Conservation (phyloP, 2,329 filamentous ascomycete species). For the Aurifilum marmelostoma region DNA sequence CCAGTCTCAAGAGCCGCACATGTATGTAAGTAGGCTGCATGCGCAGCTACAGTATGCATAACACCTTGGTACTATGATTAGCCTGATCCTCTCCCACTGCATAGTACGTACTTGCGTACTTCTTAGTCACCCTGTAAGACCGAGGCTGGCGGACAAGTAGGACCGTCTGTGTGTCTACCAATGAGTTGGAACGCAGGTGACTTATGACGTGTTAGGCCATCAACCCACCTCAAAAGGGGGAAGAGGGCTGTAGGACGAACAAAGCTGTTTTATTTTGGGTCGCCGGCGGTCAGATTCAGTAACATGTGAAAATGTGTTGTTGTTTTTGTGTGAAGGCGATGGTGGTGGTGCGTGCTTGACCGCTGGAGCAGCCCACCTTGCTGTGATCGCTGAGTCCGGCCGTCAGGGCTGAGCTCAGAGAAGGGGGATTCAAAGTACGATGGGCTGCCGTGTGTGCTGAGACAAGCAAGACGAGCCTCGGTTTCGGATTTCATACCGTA, state of each 20-base stretch:
- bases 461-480: not conserved
- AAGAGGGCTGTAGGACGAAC: not conserved
- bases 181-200: not conserved
- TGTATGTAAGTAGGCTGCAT: not conserved
- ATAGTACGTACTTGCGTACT: not conserved
- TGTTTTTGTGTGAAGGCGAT: too few species aligned
- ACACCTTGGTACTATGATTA: not conserved
- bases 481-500: not conserved
- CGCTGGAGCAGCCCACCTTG: not conserved
- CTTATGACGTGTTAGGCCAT: conserved; percentile 11
- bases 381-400: conserved; percentile 7
- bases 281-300: conserved; percentile 7
- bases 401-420: not conserved
- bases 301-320: not conserved
- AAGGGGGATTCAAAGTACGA: too few species aligned
- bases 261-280: not conserved
- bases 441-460: not conserved
- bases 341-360: conserved; percentile 1
- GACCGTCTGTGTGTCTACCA: not conserved
- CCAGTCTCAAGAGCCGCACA: not conserved
- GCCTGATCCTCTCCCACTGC: not conserved
- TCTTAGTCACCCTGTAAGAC: not conserved
- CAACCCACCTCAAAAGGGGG: not conserved
- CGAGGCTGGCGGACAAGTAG: not conserved
- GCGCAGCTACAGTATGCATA: not conserved